Evolutionary conservation across 768 basidiomycete genomes (phyloP), one percentile per base, ranked within the genome.

Genomic region (Boletus eberwhitei): DNA sequence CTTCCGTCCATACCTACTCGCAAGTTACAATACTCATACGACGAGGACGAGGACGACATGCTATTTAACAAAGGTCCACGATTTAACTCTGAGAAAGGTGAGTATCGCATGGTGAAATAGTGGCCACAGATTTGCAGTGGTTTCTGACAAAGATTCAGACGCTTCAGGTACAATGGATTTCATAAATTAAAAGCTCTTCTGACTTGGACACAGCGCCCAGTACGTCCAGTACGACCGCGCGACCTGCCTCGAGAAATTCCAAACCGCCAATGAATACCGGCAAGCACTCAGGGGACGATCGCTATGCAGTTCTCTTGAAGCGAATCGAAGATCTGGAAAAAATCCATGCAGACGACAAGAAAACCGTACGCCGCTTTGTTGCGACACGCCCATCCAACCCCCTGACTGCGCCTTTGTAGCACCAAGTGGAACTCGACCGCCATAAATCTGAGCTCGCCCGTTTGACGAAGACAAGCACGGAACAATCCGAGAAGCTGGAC

Each of bases 281-380:
- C 26, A 68, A 67, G 13, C 57, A 61, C 2, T 2, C 56, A 35
- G 38, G 42, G 3, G 67, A 64, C 8, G 84, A 87, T 52, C 76
- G 79, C 19, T 84, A 84, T 59, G 75, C 77, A 8, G 54, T 68
- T 16, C 77, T 89, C 21, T 80, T 86, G 64, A 77, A 75, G 57
- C 85, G 85, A 59, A 77, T 90, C 0, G 83, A 86, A 34, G 82
- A 86, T 16, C 66, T 88, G 7, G 84, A 88, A 70, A 71, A 68
- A 51, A 67, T 83, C n/a, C 85, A 86, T 62, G 69, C 75, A 37
- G 85, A 88, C 4, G 80, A 79, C 53, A 89, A 87, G 79, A 84
- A 79, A 74, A 54, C 74, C 45, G 88, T 88, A 64, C 59, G 82
- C 11, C 14, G 24, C 22, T 21, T 8, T 17, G 3, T 19, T 14